Conservation (phyloP, 2,329 filamentous ascomycete genomes). For the Macrophomina pseudophaseolina region DNA sequence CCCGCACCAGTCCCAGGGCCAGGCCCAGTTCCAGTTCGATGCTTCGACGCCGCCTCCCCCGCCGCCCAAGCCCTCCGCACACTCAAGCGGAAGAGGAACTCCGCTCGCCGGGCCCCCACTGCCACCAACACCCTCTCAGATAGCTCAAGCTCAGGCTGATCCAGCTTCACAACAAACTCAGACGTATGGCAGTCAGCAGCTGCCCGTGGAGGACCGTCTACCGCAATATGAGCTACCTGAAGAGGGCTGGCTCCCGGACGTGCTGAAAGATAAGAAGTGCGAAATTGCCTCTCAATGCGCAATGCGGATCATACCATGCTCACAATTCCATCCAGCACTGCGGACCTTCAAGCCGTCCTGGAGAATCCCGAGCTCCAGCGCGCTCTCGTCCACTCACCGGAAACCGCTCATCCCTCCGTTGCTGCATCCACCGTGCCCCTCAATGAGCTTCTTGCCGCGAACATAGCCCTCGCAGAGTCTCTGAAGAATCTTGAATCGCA, state of each 20-base stretch:
- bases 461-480: constrained; percentile 70
- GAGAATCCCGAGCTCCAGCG: constrained; percentile 69
- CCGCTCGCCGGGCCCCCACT: constrained; percentile 50
- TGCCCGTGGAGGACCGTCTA: background rate
- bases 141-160: constrained; percentile 8
- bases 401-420: constrained; percentile 74
- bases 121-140: constrained; percentile 42
- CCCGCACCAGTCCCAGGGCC: constrained; percentile 34
- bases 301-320: constrained; percentile 28
- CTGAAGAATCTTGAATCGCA: constrained; percentile 66
- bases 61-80: constrained; percentile 50
- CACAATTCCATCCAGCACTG: constrained; percentile 61
- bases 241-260: constrained; percentile 77
- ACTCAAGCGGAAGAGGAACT: constrained; percentile 49
- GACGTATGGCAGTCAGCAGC: constrained; percentile 9
- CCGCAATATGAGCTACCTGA: constrained; percentile 39
- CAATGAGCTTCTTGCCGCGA: constrained; percentile 68
- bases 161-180: constrained; percentile 37
- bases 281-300: constrained; percentile 37
- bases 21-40: constrained; percentile 47
- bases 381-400: constrained; percentile 71
- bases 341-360: constrained; percentile 75
- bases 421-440: constrained; percentile 68
- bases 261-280: constrained; percentile 82
- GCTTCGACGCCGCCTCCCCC: constrained; percentile 54